These are phyloP conservation scores for Rhexocercosporidium sp. DNA, from an alignment of 2,329 filamentous ascomycete genomes.

Conservation along the genomic window DNA sequence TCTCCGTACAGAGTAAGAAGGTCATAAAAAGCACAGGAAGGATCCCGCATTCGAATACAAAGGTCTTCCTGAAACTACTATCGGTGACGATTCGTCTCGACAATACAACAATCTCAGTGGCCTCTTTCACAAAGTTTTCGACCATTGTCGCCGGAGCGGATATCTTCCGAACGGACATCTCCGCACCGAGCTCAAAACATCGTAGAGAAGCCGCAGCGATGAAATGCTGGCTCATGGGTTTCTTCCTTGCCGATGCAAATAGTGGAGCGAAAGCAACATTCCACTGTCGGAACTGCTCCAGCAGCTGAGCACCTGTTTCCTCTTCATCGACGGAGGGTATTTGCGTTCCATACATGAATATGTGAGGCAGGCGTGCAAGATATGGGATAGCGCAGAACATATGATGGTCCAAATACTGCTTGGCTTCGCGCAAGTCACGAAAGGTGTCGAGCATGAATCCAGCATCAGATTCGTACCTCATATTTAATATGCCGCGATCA, in stretches of 20 bases:
- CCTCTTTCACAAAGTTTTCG: conserved; percentile 14
- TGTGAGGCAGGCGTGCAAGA: conserved; percentile 16
- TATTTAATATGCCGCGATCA: conserved; percentile 18
- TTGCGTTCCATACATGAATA: conserved; percentile 1
- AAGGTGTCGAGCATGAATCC: conserved; percentile 22
- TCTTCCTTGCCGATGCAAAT: conserved; percentile 13
- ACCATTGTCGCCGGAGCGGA: conserved; percentile 7
- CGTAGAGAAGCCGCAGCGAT: conserved; percentile 30
- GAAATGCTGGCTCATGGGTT: conserved; percentile 17
- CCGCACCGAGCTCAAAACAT: conserved; percentile 20
- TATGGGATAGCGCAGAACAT: conserved; percentile 23
- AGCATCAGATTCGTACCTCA: conserved; percentile 21
- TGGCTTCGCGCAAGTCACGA: conserved; percentile 19
- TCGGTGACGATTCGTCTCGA: conserved; percentile 20
- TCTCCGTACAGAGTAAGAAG: conserved; percentile 24
- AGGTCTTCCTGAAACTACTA: conserved; percentile 28
- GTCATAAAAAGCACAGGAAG: conserved; percentile 32
- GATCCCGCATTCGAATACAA: conserved; percentile 34
- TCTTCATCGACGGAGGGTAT: background rate
- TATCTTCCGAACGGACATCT: conserved; percentile 23
- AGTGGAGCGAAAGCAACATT: conserved; percentile 28
- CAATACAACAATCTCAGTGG: conserved; percentile 28
- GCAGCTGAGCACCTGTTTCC: background rate
- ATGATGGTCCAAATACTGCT: conserved; percentile 21
- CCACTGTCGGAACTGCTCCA: conserved; percentile 27